phyloP scores from a whole-genome alignment of 768 basidiomycete genomes.

The Phylloporus sp. region DNA sequence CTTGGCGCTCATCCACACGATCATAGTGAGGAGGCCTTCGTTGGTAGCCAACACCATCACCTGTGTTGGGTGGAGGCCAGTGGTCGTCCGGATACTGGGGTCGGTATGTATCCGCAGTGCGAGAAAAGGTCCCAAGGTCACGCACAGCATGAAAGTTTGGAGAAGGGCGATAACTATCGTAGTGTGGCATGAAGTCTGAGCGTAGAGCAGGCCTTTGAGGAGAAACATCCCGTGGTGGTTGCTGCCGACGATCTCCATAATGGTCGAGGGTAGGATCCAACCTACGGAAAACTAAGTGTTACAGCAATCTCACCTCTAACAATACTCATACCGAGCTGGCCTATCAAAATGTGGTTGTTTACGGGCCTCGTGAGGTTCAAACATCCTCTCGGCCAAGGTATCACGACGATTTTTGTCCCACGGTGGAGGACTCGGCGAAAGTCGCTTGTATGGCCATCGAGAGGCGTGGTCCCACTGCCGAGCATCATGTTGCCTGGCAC shows the following conservation, averaged over 20 bases:
- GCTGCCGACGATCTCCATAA: conserved; percentile 35
- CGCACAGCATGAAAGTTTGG: conserved; percentile 33
- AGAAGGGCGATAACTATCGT: conserved; percentile 51
- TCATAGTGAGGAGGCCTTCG: conserved; percentile 22
- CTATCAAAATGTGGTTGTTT: conserved; percentile 54
- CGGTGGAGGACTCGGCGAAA: conserved; percentile 33
- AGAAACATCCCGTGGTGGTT: conserved; percentile 32
- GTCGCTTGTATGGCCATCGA: conserved; percentile 44
- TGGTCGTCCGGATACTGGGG: conserved; percentile 40
- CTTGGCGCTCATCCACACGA: conserved; percentile 24
- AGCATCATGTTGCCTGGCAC: conserved; percentile 36
- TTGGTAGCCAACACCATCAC: conserved; percentile 29
- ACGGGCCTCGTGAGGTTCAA: conserved; percentile 74
- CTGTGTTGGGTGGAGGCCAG: conserved; percentile 27
- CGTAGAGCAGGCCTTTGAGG: conserved; percentile 34
- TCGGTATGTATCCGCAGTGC: conserved; percentile 49
- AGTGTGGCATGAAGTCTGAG: conserved; percentile 33
- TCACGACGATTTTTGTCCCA: conserved; percentile 35
- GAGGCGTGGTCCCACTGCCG: conserved; percentile 46
- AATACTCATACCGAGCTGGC: conserved; percentile 34
- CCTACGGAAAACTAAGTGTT: conserved; percentile 19
- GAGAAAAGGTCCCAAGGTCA: conserved; percentile 35
- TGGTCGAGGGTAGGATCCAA: conserved; percentile 31
- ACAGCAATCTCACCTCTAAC: conserved; percentile 20
- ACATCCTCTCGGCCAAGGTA: conserved; percentile 49